Percentiles rank a stretch among this genome's conserved stretches.
Conservation (phyloP, 306 rosid genomes). For the Vigna trinervia region DNA sequence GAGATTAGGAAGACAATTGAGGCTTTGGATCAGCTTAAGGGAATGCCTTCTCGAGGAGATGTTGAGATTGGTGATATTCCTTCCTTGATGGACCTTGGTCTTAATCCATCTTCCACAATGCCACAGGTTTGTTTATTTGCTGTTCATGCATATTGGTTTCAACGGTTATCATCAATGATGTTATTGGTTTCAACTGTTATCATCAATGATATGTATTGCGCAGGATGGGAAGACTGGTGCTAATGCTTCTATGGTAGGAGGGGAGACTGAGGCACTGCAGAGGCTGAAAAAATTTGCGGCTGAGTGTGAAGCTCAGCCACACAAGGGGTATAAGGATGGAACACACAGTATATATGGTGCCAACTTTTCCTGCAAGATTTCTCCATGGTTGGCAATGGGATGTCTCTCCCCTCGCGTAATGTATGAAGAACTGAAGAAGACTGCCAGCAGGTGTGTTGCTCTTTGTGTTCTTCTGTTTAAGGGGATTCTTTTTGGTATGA, state of each 20-base stretch:
- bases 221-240: slow-evolving; percentile 78
- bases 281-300: slow-evolving; percentile 83
- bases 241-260: slow-evolving; percentile 77
- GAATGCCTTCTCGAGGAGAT: slow-evolving; percentile 84
- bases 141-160: not conserved
- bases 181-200: slow-evolving; percentile 41
- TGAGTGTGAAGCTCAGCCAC: slow-evolving; percentile 82
- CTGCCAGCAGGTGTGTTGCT: slow-evolving; percentile 73
- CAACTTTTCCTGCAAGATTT: slow-evolving; percentile 93
- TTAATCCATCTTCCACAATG: slow-evolving; percentile 73
- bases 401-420: slow-evolving; percentile 92
- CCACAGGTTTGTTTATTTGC: slow-evolving; percentile 59
- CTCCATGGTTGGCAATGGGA: slow-evolving; percentile 98
- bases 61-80: slow-evolving; percentile 94
- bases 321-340: slow-evolving; percentile 65
- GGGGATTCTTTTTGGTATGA: slow-evolving; percentile 2
- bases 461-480: slow-evolving; percentile 33
- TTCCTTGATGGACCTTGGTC: slow-evolving; percentile 78
- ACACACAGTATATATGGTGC: slow-evolving; percentile 84
- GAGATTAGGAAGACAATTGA: slow-evolving; percentile 83
- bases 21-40: slow-evolving; percentile 90
- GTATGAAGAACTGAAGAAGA: slow-evolving; percentile 85
- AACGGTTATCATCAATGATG: not conserved
- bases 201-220: not conserved
- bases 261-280: slow-evolving; percentile 90